Percentiles rank a stretch among this genome's conserved stretches.
Evolutionary conservation across 495 filamentous ascomycete genomes (phyloP).

Genomic region (Bombardia bombarda): DNA sequence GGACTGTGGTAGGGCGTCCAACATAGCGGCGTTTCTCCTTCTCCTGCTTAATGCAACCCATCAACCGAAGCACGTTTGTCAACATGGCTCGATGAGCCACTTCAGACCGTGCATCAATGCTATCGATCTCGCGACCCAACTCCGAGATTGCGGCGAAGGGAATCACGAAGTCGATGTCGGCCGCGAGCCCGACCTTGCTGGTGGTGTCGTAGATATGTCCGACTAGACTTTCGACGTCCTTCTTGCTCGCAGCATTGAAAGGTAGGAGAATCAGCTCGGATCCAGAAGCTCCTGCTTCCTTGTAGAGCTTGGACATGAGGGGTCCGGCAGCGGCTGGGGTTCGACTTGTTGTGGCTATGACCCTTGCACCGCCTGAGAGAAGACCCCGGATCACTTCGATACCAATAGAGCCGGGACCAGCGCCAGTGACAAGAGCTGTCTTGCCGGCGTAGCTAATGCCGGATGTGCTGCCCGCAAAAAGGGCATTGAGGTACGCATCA

Average conservation of each 20-base stretch:
- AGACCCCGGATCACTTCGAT: conserved; percentile 84
- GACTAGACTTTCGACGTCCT: conserved; percentile 81
- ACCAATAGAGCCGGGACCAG: conserved; percentile 91
- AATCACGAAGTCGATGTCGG: conserved; percentile 86
- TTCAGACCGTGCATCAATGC: conserved; percentile 87
- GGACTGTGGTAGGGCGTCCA: conserved; percentile 83
- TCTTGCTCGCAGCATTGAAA: conserved; percentile 92
- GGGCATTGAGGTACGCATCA: conserved; percentile 70
- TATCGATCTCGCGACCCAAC: conserved; percentile 87
- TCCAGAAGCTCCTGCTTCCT: conserved; percentile 74
- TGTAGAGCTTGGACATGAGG: conserved; percentile 92
- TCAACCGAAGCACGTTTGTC: conserved; percentile 79
- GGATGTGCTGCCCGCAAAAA: conserved; percentile 49
- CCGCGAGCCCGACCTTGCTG: conserved; percentile 48
- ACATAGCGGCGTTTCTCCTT: conserved; percentile 74
- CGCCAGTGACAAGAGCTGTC: conserved; percentile 90
- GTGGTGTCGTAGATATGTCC: conserved; percentile 63
- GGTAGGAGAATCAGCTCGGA: conserved; percentile 88
- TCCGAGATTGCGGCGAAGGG: conserved; percentile 91
- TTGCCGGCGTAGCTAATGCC: conserved; percentile 89
- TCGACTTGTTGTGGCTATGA: conserved; percentile 82
- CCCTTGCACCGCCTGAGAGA: conserved; percentile 85
- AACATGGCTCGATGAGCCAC: conserved; percentile 95
- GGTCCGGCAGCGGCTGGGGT: conserved; percentile 87
- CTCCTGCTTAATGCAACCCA: conserved; percentile 75